Evolutionary conservation across 768 basidiomycete genomes (phyloP), one percentile per base, ranked within the genome.

Genomic region (Pulveroboletus sp.): DNA sequence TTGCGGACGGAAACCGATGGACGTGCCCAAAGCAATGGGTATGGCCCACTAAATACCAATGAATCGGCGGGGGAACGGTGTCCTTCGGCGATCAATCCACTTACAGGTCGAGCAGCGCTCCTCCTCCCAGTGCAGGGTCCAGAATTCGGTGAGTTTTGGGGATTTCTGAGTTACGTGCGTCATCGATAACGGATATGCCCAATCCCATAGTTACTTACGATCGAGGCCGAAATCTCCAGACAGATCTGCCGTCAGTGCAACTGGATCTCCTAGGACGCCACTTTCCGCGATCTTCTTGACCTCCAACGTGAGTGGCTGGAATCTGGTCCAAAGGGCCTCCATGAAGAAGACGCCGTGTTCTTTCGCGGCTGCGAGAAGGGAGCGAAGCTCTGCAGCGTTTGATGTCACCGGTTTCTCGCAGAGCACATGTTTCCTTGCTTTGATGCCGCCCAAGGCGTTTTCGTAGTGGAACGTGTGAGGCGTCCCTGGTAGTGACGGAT

Each of bases 261-360:
- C 71, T 16, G 87, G 84, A 10, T 76, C 70, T 7, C 88, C 89
- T 19, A 91, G 72, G n/a, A 63, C 68, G 6, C 84, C 85, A 47
- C 75, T 73, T 43, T 86, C 80, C 2, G 78, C 74, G 39, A 88
- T 68, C 52, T 74, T 74, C 67, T 85, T 83, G 45, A 90, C 71
- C 51, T 86, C 86, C 16, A 73, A 61, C 10, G 75, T 71, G 51
- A 88, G 75, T 12, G 87, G 86, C 49, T 86, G 83, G 73, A 89
- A 90, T 30, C 87, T 76, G 30, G 90, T 91, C 89, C 90, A 92
- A 68, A 92, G 74, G 0, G 87, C 90, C 69, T 94, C 93, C 91
- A 94, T 93, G 59, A 94, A 80, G 74, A 94, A 94, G 1, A 92
- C 76, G 16, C 82, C 79, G 58, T 85, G 73, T 63, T 89, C 80